phyloP scores from a whole-genome alignment of 768 basidiomycete genomes.

The Kwoniella bestiolae region DNA sequence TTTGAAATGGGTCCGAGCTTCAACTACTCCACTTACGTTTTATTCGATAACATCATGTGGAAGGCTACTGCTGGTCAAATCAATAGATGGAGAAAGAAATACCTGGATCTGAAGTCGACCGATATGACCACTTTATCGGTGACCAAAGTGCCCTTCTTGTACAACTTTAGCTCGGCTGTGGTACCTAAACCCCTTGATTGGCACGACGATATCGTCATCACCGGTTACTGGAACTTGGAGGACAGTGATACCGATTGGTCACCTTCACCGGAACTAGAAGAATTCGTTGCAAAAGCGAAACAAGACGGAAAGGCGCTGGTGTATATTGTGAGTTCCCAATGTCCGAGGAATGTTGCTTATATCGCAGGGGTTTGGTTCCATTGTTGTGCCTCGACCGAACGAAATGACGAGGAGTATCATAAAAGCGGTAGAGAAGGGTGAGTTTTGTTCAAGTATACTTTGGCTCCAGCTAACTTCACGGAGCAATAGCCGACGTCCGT shows the following conservation, averaged over 20 bases:
- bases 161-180: slow-evolving; percentile 71
- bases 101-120: slow-evolving; percentile 63
- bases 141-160: slow-evolving; percentile 66
- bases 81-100: slow-evolving; percentile 68
- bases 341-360: slow-evolving; percentile 10
- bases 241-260: slow-evolving; percentile 68
- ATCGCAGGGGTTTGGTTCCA: slow-evolving; percentile 66
- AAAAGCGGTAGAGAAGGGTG: slow-evolving; percentile 67
- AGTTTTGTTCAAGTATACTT: neutral
- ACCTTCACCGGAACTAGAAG: slow-evolving; percentile 62
- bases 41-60: slow-evolving; percentile 73
- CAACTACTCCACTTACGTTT: slow-evolving; percentile 64
- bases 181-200: slow-evolving; percentile 74
- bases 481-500: slow-evolving; percentile 64
- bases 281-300: slow-evolving; percentile 66
- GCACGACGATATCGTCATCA: slow-evolving; percentile 63
- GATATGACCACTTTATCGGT: slow-evolving; percentile 68
- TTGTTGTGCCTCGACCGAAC: slow-evolving; percentile 68
- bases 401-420: slow-evolving; percentile 65
- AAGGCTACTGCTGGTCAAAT: slow-evolving; percentile 69
- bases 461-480: slow-evolving; percentile 5
- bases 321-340: slow-evolving; percentile 62
- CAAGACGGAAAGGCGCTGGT: slow-evolving; percentile 67
- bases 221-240: slow-evolving; percentile 68
- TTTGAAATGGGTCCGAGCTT: slow-evolving; percentile 67